phyloP scores from a whole-genome alignment of 2,329 filamentous ascomycete species.

The Beauveria asiatica region DNA sequence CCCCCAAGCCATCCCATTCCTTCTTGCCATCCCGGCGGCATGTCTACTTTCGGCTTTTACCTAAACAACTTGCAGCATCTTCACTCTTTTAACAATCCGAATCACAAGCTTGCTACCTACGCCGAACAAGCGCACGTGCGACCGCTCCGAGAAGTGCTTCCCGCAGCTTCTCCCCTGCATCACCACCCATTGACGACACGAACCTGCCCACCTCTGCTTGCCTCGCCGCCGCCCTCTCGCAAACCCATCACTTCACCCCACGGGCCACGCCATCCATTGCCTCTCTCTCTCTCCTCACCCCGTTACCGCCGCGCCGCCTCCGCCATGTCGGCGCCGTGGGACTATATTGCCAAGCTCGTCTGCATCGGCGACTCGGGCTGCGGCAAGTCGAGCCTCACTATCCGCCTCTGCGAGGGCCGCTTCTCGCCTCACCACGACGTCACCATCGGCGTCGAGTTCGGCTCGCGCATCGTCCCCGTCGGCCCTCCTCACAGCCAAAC shows the following conservation, averaged over 20 bases:
- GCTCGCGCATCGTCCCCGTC: conserved; percentile 84
- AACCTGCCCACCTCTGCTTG: too few relatives aligned
- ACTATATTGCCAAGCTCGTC: conserved; percentile 98
- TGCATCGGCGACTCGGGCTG: conserved; percentile 95
- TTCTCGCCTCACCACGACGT: conserved; percentile 94
- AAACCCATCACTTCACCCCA: too few relatives aligned
- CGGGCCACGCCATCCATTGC: too few relatives aligned
- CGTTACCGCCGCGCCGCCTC: not conserved
- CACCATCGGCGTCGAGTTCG: conserved; percentile 94
- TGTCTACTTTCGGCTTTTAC: too few relatives aligned
- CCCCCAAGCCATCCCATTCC: not conserved
- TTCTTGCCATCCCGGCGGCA: not conserved
- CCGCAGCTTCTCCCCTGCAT: not conserved
- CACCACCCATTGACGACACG: not conserved
- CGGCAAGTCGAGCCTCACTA: conserved; percentile 89
- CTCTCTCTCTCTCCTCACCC: too few relatives aligned
- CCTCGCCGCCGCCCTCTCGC: too few relatives aligned
- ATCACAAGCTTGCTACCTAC: too few relatives aligned
- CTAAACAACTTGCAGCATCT: too few relatives aligned
- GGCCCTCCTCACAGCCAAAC: conserved; percentile 64
- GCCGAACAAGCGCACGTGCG: not conserved
- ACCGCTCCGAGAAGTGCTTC: not conserved
- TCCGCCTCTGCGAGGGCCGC: conserved; percentile 91
- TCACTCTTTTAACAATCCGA: too few relatives aligned
- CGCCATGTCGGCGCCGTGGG: conserved; percentile 69